Evolutionary conservation across 345 rosid species (phyloP).

Genomic region (Salix caprea): DNA sequence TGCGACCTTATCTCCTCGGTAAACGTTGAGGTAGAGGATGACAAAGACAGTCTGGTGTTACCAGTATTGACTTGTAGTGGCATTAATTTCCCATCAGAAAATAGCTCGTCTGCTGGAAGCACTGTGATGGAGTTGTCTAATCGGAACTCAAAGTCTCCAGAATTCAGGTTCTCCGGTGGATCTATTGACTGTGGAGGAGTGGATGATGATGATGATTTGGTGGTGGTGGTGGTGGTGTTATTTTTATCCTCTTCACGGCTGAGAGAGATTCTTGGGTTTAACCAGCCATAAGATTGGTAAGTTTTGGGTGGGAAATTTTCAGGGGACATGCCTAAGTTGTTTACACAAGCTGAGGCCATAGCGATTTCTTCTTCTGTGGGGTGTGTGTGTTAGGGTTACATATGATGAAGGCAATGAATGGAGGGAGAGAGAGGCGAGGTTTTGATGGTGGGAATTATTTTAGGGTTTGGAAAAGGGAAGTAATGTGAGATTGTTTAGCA

Average conservation of each 20-base stretch:
- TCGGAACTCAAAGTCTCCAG: slow-evolving; percentile 80
- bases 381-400: not conserved
- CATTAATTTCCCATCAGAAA: slow-evolving; percentile 76
- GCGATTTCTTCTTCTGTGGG: not conserved
- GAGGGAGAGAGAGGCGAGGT: not conserved
- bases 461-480: not conserved
- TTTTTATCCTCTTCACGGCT: slow-evolving; percentile 45
- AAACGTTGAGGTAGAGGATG: not conserved
- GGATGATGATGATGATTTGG: not conserved
- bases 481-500: not conserved
- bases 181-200: slow-evolving; percentile 15
- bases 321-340: slow-evolving; percentile 54
- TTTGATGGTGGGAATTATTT: not conserved
- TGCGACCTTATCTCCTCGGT: slow-evolving; percentile 22
- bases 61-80: slow-evolving; percentile 51
- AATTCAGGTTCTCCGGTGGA: slow-evolving; percentile 28
- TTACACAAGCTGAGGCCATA: slow-evolving; percentile 90
- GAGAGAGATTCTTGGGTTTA: slow-evolving; percentile 60
- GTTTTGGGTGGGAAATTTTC: slow-evolving; percentile 45
- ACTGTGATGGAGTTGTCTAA: slow-evolving; percentile 73
- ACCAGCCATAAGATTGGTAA: slow-evolving; percentile 46
- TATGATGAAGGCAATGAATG: not conserved
- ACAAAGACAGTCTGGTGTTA: not conserved
- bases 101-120: slow-evolving; percentile 92
- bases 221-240: slow-evolving; percentile 1